Evolutionary conservation across 345 rosid genomes (phyloP).

Genomic region (Citrus sp.): DNA sequence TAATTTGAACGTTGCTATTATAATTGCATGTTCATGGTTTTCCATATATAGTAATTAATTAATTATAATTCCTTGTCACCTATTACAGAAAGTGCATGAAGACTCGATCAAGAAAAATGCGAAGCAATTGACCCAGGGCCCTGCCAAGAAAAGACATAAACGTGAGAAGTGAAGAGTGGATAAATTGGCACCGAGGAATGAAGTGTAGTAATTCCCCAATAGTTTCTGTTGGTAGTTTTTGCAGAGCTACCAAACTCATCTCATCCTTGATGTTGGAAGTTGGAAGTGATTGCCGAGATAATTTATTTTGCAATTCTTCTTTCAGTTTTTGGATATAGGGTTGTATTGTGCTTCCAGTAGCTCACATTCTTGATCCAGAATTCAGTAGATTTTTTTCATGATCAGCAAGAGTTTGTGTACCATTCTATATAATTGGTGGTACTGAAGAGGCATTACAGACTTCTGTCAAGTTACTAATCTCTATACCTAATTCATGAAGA

Average conservation of each 20-base stretch:
- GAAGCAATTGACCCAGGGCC: constrained; percentile 11
- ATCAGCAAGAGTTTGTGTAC: background rate
- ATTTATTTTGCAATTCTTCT: background rate
- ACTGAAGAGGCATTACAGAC: too few relatives aligned
- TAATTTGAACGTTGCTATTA: background rate
- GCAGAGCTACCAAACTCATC: background rate
- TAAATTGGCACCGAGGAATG: background rate
- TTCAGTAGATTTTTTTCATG: background rate
- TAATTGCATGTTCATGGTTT: background rate
- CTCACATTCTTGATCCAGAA: background rate
- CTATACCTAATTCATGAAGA: background rate
- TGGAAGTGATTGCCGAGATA: background rate
- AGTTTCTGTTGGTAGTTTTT: background rate
- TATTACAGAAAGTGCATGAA: constrained; percentile 27
- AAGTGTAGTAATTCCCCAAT: background rate
- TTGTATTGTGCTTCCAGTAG: background rate
- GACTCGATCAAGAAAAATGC: constrained; percentile 19
- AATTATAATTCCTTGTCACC: background rate
- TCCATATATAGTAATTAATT: background rate
- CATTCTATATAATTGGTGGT: background rate
- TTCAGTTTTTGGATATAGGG: background rate
- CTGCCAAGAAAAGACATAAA: constrained; percentile 41
- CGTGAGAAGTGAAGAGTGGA: constrained; percentile 12
- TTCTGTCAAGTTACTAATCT: background rate
- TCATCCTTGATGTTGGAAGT: background rate